Conservation (phyloP, 306 rosid genomes). For the Cyamopsis tetragonoloba region DNA sequence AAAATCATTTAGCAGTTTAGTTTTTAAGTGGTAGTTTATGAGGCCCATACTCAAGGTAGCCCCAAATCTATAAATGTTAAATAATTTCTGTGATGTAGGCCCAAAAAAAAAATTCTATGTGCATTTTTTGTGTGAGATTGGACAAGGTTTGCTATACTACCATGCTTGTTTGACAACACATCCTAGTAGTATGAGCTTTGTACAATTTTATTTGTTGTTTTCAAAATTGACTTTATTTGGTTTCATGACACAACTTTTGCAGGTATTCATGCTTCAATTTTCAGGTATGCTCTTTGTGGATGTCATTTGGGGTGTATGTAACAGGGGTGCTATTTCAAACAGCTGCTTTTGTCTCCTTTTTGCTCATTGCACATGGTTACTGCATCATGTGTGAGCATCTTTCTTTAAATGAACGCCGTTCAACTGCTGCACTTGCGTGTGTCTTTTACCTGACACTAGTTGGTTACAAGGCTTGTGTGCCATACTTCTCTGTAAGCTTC, state of each 20-base stretch:
- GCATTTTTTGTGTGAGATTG: neutral
- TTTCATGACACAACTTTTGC: slow-evolving; percentile 35
- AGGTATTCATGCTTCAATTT: slow-evolving; percentile 92
- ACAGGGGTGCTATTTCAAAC: slow-evolving; percentile 97
- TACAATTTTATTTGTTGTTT: neutral
- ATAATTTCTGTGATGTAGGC: too few relatives aligned
- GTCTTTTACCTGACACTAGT: slow-evolving; percentile 91
- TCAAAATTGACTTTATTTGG: neutral
- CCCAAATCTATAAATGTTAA: neutral
- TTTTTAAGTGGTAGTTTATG: neutral
- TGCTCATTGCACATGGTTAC: slow-evolving; percentile 95
- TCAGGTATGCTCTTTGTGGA: slow-evolving; percentile 91
- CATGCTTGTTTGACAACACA: slow-evolving; percentile 16
- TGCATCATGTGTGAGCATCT: slow-evolving; percentile 94
- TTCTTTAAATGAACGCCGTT: slow-evolving; percentile 76
- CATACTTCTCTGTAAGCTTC: slow-evolving; percentile 78
- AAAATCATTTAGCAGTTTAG: neutral
- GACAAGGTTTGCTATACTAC: neutral
- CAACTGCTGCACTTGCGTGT: slow-evolving; percentile 87
- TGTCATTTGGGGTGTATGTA: slow-evolving; percentile 94
- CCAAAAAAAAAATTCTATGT: neutral
- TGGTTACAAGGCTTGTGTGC: slow-evolving; percentile 89
- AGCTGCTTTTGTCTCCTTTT: slow-evolving; percentile 77
- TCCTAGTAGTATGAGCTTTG: slow-evolving; percentile 5
- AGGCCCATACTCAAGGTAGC: slow-evolving; percentile 4